These are phyloP conservation scores for Solanum aculeatissimum DNA, from an alignment of 305 asterid genomes.

Conservation along the genomic window DNA sequence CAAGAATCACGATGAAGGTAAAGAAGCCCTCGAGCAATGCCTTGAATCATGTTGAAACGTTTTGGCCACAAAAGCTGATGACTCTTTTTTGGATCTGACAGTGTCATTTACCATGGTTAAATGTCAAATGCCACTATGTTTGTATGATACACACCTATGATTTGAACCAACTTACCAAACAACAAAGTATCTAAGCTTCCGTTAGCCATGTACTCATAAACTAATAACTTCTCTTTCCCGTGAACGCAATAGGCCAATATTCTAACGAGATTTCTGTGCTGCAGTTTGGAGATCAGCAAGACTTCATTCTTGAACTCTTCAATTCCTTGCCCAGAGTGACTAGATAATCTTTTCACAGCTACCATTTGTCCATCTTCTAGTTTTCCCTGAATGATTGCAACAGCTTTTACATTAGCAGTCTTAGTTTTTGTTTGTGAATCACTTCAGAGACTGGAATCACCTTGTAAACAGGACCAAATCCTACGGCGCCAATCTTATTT, in stretches of 20 bases:
- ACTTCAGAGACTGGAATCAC: background rate
- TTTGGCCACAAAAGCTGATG: conserved; percentile 12
- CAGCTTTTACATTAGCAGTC: background rate
- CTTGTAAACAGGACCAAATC: conserved; percentile 20
- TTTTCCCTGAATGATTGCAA: too few relatives aligned
- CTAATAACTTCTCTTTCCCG: conserved; percentile 3
- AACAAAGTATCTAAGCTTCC: background rate
- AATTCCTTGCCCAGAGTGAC: conserved; percentile 6
- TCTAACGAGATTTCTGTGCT: conserved; percentile 7
- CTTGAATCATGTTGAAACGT: conserved; percentile 13
- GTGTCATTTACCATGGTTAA: background rate
- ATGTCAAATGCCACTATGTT: background rate
- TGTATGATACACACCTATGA: background rate
- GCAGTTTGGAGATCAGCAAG: conserved; percentile 7
- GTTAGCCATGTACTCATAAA: conserved; percentile 6
- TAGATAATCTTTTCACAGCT: conserved; percentile 7
- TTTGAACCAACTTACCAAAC: background rate
- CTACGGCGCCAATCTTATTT: conserved; percentile 17
- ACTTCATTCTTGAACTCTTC: conserved; percentile 13
- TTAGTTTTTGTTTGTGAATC: background rate
- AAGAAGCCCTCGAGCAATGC: conserved; percentile 15
- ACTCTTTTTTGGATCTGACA: conserved; percentile 3
- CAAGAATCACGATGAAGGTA: conserved; percentile 18
- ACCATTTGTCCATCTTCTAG: background rate
- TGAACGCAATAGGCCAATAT: conserved; percentile 5